A percentile compares a stretch with the other conserved stretches of the same genome.
Evolutionary conservation across 176 grass and related monocot genomes (phyloP).

Genomic region (Zea luxurians): DNA sequence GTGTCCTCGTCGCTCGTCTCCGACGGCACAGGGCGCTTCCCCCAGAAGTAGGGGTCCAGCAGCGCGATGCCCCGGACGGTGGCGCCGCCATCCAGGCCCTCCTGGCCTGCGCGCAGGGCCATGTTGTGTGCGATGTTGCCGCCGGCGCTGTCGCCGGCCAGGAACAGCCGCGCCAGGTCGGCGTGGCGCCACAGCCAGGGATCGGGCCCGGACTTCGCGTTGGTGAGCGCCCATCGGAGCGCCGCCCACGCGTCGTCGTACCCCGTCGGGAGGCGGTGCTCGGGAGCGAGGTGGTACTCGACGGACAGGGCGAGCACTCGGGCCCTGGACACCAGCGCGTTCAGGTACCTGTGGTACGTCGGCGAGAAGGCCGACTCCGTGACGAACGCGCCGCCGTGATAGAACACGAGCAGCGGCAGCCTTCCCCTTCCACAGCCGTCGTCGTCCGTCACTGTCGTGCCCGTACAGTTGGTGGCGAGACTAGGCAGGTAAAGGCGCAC

Average conservation of each 20-base stretch:
- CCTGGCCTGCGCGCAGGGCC: constrained; percentile 43
- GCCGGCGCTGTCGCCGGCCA: constrained; percentile 64
- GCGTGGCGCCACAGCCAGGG: constrained; percentile 52
- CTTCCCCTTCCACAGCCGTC: not conserved
- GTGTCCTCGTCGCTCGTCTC: constrained; percentile 45
- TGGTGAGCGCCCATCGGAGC: constrained; percentile 48
- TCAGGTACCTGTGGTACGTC: constrained; percentile 63
- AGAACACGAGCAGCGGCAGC: constrained; percentile 63
- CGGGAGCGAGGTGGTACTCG: constrained; percentile 63
- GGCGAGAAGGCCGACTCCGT: constrained; percentile 61
- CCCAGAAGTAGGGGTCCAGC: constrained; percentile 68
- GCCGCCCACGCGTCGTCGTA: constrained; percentile 62
- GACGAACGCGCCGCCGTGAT: constrained; percentile 69
- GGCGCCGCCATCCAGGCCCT: constrained; percentile 1
- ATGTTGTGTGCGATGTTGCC: constrained; percentile 71
- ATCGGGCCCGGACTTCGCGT: constrained; percentile 30
- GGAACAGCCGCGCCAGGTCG: constrained; percentile 42
- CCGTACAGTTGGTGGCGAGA: constrained; percentile 12
- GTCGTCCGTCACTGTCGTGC: not conserved
- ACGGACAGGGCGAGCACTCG: constrained; percentile 52
- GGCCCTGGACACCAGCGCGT: constrained; percentile 53
- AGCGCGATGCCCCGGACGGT: constrained; percentile 48
- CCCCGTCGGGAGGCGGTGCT: constrained; percentile 48
- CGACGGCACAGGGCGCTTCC: constrained; percentile 45
- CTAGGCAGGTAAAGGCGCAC: constrained; percentile 60